Base-by-base conservation (phyloP, 352 stramenopile genomes). In the Globisporangium echinulatum region DNA sequence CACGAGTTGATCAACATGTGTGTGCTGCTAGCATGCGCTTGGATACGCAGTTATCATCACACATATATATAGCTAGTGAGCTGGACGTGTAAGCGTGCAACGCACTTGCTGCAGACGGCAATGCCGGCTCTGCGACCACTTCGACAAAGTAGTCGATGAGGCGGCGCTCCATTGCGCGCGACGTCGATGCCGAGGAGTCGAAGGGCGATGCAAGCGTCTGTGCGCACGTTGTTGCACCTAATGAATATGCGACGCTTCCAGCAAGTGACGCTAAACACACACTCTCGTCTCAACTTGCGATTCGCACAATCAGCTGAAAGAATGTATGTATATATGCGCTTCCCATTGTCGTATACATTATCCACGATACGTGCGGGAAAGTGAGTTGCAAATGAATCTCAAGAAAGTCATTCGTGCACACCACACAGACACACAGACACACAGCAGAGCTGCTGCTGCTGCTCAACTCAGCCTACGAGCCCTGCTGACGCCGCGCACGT, bases 141-240 rank as follows among this genome's bases (percentile, higher is more conserved):
- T 90, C 79, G 39, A 92, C 69, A 60, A 88, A 88, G 68, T 92
- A 92, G 69, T 92, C 79, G 37, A 83, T 75, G 39, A 92, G 76
- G 51, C 79, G 77, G 43, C 43, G 40, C 19, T 63, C 58, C 58
- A 63, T 63, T n/a, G 17, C 15, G 46, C 46, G n/a, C 46, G 25
- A 25, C n/a, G 42, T 6, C 4, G 5, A 19, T 17, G 43, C 43
- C 13, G 13, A 48, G 11, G 43, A 48, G 5, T n/a, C 43, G 11
- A 14, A 8, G 43, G n/a, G 13, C n/a, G 43, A 48, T 11, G 13
- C 25, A 33, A 33, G 25, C 2, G 25, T 33, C 2, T 2, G 25
- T 33, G 25, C 25, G 25, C 25, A 33, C 25, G 25, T 33, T 33
- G 25, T 33, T 33, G 25, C 25, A 33, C 25, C 25, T 33, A 33